Evolutionary conservation across 345 rosid genomes (phyloP).

Genomic region (Gossypium thurberi): DNA sequence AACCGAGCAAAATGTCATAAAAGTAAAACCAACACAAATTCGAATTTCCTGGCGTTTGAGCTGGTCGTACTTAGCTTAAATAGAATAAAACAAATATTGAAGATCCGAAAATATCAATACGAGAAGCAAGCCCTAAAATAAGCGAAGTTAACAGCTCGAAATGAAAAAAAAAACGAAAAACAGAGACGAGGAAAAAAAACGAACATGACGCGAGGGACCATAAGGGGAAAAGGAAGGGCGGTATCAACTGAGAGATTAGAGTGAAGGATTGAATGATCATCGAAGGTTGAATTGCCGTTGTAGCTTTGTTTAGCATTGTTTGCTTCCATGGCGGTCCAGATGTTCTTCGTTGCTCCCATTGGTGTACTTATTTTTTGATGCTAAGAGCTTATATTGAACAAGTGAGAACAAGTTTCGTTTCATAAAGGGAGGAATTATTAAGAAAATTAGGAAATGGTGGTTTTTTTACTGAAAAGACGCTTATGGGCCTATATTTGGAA

Average conservation of each 20-base stretch:
- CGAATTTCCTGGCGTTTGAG: not conserved
- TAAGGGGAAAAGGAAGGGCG: slow-evolving; percentile 45
- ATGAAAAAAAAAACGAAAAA: not conserved
- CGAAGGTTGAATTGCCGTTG: slow-evolving; percentile 10
- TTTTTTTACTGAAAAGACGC: not conserved
- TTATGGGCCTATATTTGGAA: not conserved
- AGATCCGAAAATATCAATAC: not conserved
- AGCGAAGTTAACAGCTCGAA: not conserved
- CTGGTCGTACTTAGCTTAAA: not conserved
- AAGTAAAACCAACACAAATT: not conserved
- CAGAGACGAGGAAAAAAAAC: slow-evolving; percentile 5
- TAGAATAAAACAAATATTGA: not conserved
- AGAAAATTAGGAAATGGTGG: not conserved
- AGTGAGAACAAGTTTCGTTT: not conserved
- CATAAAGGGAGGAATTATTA: not conserved
- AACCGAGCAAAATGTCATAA: slow-evolving; percentile 5
- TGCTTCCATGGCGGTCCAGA: slow-evolving; percentile 36
- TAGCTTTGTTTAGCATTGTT: slow-evolving; percentile 14
- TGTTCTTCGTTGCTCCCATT: slow-evolving; percentile 48
- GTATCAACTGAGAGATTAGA: slow-evolving; percentile 49
- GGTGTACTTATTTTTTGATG: not conserved
- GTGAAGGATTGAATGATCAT: slow-evolving; percentile 27
- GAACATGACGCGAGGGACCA: slow-evolving; percentile 67
- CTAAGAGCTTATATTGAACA: not conserved
- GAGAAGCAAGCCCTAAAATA: not conserved